Evolutionary conservation across 2,329 filamentous ascomycete genomes (phyloP), one percentile per base, ranked within the genome.

Genomic region (Gaeumannomyces tritici): DNA sequence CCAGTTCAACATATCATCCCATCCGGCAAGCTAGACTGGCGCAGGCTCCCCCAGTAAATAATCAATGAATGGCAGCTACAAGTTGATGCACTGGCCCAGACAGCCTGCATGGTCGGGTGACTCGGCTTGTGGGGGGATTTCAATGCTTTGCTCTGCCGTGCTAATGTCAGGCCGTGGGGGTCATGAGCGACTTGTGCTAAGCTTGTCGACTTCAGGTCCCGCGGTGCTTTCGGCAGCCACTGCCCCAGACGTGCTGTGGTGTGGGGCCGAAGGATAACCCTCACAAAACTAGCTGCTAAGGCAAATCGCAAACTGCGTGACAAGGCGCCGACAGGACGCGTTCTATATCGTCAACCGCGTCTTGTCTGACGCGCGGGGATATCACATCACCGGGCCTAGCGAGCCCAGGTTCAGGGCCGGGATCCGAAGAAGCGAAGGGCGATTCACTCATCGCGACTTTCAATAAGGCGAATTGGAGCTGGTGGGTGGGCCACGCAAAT

Each of bases 351-450:
- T 9, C 7, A 21, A 24, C 9, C 42, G 18, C 42, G 42, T n/a
- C 21, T 24, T 7, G 12, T 42, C 42, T 24, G 18, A 6, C 18
- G 3, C 3, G 35, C 35, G 24, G 42, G 5, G 18, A 24, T 8
- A 21, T 8, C 21, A n/a, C 11, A n/a, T 24, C 42, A 11, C 7
- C 15, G 2, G 13, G n/a, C 29, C 29, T 29, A 31, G 12, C 12
- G 7, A 42, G 21, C 13, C 12, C 35, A 42, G 5, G 35, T 15
- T 8, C 35, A 8, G 35, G 24, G 21, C 9, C 6, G 9, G 21
- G 11, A n/a, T 1, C 1, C 21, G 9, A n/a, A n/a, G 21, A 4
- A n/a, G 15, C 4, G 7, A 42, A 18, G 18, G 5, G 1, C 11
- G 4, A 35, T 13, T 35, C 33, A 33, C 12, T 11, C 31, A 42